A percentile compares a stretch with the other conserved stretches of the same genome.
Conservation (phyloP, 2,329 filamentous ascomycete genomes). For the Grosmannia serpens region DNA sequence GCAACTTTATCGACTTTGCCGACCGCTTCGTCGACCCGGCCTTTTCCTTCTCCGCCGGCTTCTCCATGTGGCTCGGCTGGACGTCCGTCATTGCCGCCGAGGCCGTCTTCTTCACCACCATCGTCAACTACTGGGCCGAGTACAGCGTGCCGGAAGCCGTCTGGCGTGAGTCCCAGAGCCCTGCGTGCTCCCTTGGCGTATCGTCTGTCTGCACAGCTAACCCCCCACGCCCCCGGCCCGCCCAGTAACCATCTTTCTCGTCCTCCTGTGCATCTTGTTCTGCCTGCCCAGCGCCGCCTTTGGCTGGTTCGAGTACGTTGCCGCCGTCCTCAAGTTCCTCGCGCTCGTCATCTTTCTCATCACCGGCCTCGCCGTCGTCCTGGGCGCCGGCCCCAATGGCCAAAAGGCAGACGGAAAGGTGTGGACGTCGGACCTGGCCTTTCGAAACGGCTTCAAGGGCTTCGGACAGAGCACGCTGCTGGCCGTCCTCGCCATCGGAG, state of each 20-base stretch:
- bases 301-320: conserved; percentile 11
- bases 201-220: neutral
- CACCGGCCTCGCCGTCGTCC: conserved; percentile 43
- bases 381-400: conserved; percentile 44
- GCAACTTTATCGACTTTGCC: conserved; percentile 4
- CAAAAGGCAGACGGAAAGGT: conserved; percentile 29
- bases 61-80: conserved; percentile 4
- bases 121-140: conserved; percentile 3
- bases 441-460: conserved; percentile 43
- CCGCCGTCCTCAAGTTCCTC: conserved; percentile 42
- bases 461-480: conserved; percentile 1
- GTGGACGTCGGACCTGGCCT: conserved; percentile 39
- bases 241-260: conserved; percentile 4
- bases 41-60: conserved; percentile 3
- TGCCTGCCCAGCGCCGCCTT: conserved; percentile 1
- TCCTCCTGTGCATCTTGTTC: neutral
- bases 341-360: conserved; percentile 53
- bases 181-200: too few relatives aligned
- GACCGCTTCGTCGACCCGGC: conserved; percentile 7
- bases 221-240: neutral
- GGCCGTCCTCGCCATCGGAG: conserved; percentile 1
- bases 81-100: conserved; percentile 2
- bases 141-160: neutral
- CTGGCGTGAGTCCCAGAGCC: neutral
- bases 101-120: conserved; percentile 3